Percentiles rank a stretch among this genome's conserved stretches.
These are phyloP conservation scores for Hymenoscyphus occultus DNA, from an alignment of 2,329 filamentous ascomycete genomes.

Conservation along the genomic window DNA sequence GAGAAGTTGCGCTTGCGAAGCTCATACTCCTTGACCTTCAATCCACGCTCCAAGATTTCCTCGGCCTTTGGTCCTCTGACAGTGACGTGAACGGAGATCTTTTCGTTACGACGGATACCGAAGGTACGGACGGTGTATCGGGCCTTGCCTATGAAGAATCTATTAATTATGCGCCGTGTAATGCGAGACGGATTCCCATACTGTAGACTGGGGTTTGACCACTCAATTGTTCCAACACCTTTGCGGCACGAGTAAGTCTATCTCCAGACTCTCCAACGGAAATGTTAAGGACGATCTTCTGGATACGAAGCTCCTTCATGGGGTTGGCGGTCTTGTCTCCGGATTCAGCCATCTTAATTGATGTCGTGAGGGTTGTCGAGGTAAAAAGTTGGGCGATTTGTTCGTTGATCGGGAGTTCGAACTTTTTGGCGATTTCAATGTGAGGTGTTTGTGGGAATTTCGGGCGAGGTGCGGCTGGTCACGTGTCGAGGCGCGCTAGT, in stretches of 20 bases:
- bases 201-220: slow-evolving; percentile 99
- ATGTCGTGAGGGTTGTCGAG: slow-evolving; percentile 23
- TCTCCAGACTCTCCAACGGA: slow-evolving; percentile 99
- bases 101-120: slow-evolving; percentile 99
- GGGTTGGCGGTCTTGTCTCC: slow-evolving; percentile 90
- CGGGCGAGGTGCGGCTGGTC: not conserved
- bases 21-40: slow-evolving; percentile 99
- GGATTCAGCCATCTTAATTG: slow-evolving; percentile 60
- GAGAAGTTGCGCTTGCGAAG: slow-evolving; percentile 99
- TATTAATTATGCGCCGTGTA: slow-evolving; percentile 23
- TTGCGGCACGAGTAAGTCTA: slow-evolving; percentile 98
- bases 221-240: slow-evolving; percentile 98
- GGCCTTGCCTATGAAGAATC: slow-evolving; percentile 74
- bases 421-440: not conserved
- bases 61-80: slow-evolving; percentile 99
- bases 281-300: slow-evolving; percentile 99
- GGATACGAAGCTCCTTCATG: slow-evolving; percentile 99
- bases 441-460: slow-evolving; percentile 14
- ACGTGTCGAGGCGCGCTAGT: not conserved
- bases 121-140: slow-evolving; percentile 99
- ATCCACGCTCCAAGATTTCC: slow-evolving; percentile 99
- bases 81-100: slow-evolving; percentile 99
- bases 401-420: slow-evolving; percentile 20
- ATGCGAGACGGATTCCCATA: slow-evolving; percentile 47
- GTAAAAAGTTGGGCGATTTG: slow-evolving; percentile 18